A percentile compares a stretch with the other conserved stretches of the same genome.
Conservation (phyloP, 164 flowering plant species). For the Magnolia changhungtana region DNA sequence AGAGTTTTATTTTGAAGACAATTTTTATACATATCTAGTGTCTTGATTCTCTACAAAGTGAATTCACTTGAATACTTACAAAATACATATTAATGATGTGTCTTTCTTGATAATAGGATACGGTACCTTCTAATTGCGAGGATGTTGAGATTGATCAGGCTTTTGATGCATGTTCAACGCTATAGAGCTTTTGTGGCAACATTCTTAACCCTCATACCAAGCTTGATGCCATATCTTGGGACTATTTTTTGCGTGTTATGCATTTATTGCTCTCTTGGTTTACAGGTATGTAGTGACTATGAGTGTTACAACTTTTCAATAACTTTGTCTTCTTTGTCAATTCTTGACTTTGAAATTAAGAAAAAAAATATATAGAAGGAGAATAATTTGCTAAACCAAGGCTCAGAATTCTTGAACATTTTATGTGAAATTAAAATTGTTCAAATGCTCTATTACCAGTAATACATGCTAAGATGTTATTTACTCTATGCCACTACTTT, state of each 20-base stretch:
- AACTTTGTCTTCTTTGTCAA: background rate
- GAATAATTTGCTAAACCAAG: too few species aligned
- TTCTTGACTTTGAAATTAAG: too few species aligned
- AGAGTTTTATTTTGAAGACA: too few species aligned
- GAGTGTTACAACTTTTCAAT: background rate
- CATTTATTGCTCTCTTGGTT: constrained; percentile 85
- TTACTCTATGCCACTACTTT: too few species aligned
- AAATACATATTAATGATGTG: background rate
- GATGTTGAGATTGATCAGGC: constrained; percentile 82
- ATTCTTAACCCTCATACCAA: constrained; percentile 83
- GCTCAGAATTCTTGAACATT: too few species aligned
- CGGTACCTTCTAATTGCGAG: constrained; percentile 97
- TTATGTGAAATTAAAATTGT: too few species aligned
- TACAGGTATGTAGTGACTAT: constrained; percentile 56
- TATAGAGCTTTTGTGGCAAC: constrained; percentile 89
- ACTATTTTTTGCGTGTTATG: constrained; percentile 79
- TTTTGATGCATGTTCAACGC: constrained; percentile 71
- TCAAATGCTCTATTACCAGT: too few species aligned
- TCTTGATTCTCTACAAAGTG: background rate
- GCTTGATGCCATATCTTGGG: constrained; percentile 96
- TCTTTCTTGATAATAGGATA: constrained; percentile 58
- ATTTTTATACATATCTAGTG: background rate
- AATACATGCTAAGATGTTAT: too few species aligned
- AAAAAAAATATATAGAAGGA: too few species aligned
- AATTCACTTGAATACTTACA: background rate